Base-by-base conservation (phyloP, 495 filamentous ascomycete species). In the Neurospora sp. region DNA sequence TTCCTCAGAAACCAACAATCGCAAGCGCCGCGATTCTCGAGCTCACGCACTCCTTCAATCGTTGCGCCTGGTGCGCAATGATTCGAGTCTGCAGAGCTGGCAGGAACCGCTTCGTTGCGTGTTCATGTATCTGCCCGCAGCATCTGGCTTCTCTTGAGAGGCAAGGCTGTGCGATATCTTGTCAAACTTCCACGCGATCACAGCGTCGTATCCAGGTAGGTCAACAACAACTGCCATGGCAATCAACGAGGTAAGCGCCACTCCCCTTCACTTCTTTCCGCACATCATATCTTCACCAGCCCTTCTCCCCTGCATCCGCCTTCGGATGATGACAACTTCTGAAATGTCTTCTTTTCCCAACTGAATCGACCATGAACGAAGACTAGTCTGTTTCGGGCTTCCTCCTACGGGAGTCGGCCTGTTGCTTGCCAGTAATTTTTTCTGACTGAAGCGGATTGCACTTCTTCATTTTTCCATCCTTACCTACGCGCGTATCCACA, bases 351-450 rank as follows among this genome's bases (percentile, higher is more conserved):
- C 93, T 95, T 96, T 92, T 92, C 90, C 89, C 86, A 90, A 84
- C 91, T 86, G 92, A 97, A 85, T 96, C 94, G 94, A 90, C 93
- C 90, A 90, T 97, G 94, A 95, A 86, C 77, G 90, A 93, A 93
- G 84, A 86, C 75, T 83, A 83, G 82, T 86, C 86, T 87, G 80
- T 89, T 84, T 88, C 90, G 91, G 89, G 86, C 84, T 82, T 84
- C 86, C 85, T 86, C 89, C 87, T 84, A 87, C 84, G 80, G 80
- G 79, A 81, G 87, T 70, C 86, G 86, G 87, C 89, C 91, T 95
- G 93, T 89, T 96, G 96, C 94, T 97, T 94, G 94, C 94, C 94
- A 97, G 94, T 96, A 96, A 87, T 89, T 84, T 91, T 93, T 92
- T 96, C 94, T 97, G 94, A 80, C 77, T 69, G 71, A 70, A 68